Conservation (phyloP, 2,329 filamentous ascomycete genomes). For the Pseudocercospora macadamiae region DNA sequence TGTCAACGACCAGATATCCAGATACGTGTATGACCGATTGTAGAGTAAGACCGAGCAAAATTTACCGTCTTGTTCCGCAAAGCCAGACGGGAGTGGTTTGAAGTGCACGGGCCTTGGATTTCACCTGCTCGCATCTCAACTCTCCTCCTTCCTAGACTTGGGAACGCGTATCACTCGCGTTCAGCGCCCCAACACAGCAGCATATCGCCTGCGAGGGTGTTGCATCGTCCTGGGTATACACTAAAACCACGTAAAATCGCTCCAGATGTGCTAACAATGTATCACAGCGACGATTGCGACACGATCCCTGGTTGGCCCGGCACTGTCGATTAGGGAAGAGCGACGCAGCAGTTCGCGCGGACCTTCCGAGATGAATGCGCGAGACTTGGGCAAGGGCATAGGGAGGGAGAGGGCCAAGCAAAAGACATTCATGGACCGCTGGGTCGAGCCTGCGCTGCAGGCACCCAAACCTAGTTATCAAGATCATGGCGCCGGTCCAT, state of each 20-base stretch:
- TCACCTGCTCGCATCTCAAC: conserved; percentile 4
- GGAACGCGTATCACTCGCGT: conserved; percentile 13
- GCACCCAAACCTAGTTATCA: conserved; percentile 69
- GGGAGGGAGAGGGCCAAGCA: conserved; percentile 36
- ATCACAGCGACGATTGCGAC: conserved; percentile 20
- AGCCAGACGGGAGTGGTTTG: too few relatives aligned
- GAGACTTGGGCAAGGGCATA: conserved; percentile 44
- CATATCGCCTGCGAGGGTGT: conserved; percentile 9
- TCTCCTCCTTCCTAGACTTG: neutral
- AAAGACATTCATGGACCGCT: conserved; percentile 40
- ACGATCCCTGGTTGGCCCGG: conserved; percentile 1
- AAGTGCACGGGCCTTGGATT: neutral
- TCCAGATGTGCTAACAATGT: conserved; percentile 14
- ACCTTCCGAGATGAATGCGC: conserved; percentile 10
- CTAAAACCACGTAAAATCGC: neutral
- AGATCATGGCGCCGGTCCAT: conserved; percentile 72
- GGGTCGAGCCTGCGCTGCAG: conserved; percentile 61
- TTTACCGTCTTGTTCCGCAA: too few relatives aligned
- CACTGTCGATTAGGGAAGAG: conserved; percentile 2
- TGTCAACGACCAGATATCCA: too few relatives aligned
- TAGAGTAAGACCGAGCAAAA: too few relatives aligned
- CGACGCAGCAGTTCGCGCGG: conserved; percentile 17
- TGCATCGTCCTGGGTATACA: conserved; percentile 21
- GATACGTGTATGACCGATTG: too few relatives aligned
- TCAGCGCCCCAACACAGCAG: conserved; percentile 13